Evolutionary conservation across 116 monocot genomes (phyloP), one percentile per base, ranked within the genome.

Genomic region (Phalaenopsis hybrid): DNA sequence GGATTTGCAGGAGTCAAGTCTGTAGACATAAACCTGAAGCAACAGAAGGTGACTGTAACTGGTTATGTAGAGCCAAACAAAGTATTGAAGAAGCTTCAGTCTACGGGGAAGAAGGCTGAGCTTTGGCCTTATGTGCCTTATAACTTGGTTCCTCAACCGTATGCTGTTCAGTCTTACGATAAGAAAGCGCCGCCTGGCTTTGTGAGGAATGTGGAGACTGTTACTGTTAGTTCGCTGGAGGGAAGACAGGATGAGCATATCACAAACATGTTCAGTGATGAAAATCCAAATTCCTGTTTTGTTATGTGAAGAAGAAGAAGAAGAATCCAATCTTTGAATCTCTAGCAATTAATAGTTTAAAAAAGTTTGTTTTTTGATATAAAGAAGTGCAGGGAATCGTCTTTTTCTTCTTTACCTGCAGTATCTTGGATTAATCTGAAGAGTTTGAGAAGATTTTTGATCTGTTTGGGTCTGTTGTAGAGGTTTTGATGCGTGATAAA

Each of bases 41-140:
- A 88, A 57, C 90, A 89, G 84, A 85, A 83, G 81, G 92, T 86
- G 82, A 92, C 80, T 1, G 90, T 90, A 79, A 83, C 69, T 10
- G 94, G 94, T 15, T 94, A 84, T 68, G 90, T 88, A 61, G 92
- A 94, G 46, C 81, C 89, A 34, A 85, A 79, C 68, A 90, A 94
- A 81, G 90, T 94, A 51, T 46, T 94, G 41, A 86, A 86, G 82
- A 94, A 84, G 84, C 87, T 52, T 8, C 86, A 86, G 75, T 82
- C 85, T 6, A 88, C 90, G 45, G 91, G 89, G 57, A 94, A 94
- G 88, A 88, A 82, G 59, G 85, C 77, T 2, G 92, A 94, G 88
- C 28, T 94, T 4, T 94, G 94, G 92, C 90, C 92, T 23, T 94
- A 88, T 48, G 91, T 94, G 18, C 87, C 86, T 17, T 88, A 87